These are phyloP conservation scores for Paratinospora sagittata DNA, from an alignment of 164 flowering plant genomes.

Conservation along the genomic window DNA sequence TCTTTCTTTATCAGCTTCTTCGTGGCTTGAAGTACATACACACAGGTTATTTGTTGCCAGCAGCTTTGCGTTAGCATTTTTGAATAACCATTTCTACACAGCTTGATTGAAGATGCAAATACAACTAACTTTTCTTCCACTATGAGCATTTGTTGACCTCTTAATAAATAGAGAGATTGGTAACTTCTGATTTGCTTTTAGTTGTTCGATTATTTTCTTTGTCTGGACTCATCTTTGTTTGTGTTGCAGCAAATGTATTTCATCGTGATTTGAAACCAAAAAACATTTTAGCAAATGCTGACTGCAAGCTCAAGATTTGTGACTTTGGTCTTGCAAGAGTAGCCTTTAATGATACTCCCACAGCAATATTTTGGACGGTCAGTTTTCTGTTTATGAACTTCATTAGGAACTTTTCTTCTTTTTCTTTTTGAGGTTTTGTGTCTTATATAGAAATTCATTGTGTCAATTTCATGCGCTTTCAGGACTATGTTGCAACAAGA, in stretches of 20 bases:
- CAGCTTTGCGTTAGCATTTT: background rate
- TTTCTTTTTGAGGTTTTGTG: background rate
- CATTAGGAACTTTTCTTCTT: background rate
- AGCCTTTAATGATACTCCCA: conserved; percentile 82
- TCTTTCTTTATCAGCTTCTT: conserved; percentile 95
- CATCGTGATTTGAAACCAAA: conserved; percentile 85
- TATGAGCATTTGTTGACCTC: background rate
- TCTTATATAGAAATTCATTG: background rate
- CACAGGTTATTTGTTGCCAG: conserved; percentile 47
- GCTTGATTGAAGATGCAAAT: background rate
- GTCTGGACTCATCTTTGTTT: conserved; percentile 5
- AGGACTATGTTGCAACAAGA: conserved; percentile 99
- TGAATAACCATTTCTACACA: background rate
- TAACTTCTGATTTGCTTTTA: background rate
- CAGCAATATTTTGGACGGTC: conserved; percentile 95
- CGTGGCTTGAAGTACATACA: conserved; percentile 91
- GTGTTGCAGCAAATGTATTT: conserved; percentile 68
- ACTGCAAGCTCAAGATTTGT: conserved; percentile 85
- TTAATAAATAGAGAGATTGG: background rate
- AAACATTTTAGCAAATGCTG: conserved; percentile 84
- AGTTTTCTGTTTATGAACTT: conserved; percentile 13
- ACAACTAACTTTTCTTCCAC: background rate
- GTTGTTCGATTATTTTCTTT: background rate
- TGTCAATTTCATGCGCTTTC: conserved; percentile 5
- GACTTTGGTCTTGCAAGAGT: conserved; percentile 94